Evolutionary conservation across 202 grass and related monocot species (phyloP), one percentile per base, ranked within the genome.

Genomic region (Digitaria exilis): DNA sequence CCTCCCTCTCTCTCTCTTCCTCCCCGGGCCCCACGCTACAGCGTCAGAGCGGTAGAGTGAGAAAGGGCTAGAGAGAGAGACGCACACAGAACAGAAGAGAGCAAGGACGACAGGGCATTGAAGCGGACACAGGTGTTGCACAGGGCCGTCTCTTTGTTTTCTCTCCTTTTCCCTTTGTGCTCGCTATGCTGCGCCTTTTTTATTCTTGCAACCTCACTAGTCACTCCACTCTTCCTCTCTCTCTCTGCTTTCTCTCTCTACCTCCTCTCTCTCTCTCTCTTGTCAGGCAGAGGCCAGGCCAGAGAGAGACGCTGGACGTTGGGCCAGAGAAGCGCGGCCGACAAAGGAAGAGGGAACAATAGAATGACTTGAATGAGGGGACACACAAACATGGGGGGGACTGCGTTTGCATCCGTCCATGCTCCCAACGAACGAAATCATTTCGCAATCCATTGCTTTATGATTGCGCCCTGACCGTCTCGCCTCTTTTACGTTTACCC

Each of bases 371-470:
- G 75, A 90, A 80, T 76, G 84, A 87, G 84, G 88, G 48, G 88
- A 87, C 88, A 90, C 7, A 76, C 21, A 87, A 90, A 90, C 88
- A 90, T 90, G 84, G 88, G 88, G 88, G 63, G 84, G 54, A 75
- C 88, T 90, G 88, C 14, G 9, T 46, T 14, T 69, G 13, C 66
- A 26, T 17, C 13, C 65, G 25, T 68, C 31, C 29, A 35, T 35
- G 10, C 58, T 6, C 35, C 35, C 37, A n/a, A 12, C 28, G 41
- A 21, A 21, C 2, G 37, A 85, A 87, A 93, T 93, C 77, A 90
- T 90, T 87, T 90, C 81, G 85, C 77, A 83, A 90, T 90, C 82
- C 87, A 90, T 90, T 88, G 87, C 87, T 90, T 90, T 93, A 85
- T 93, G 87, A 93, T 93, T 92, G 84, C 29, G 37, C 71, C 55